A percentile compares a stretch with the other conserved stretches of the same genome.
Evolutionary conservation across 768 basidiomycete species (phyloP).

Genomic region (Pulveroboletus sp.): DNA sequence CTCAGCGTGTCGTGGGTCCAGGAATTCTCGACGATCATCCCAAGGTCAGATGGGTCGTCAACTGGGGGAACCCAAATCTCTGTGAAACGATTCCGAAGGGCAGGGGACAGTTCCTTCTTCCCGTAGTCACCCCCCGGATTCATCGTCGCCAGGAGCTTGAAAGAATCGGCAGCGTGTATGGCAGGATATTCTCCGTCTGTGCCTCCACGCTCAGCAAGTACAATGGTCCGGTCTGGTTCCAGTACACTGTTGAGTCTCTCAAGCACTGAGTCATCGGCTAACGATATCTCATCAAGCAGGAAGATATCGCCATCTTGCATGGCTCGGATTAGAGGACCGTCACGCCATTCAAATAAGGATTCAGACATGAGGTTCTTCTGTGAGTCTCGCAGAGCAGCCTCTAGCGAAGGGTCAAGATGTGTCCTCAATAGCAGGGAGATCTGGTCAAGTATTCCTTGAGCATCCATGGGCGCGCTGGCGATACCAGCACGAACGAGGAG

Average conservation of each 20-base stretch:
- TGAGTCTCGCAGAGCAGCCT: conserved; percentile 36
- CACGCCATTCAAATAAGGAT: conserved; percentile 95
- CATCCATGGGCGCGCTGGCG: conserved; percentile 17
- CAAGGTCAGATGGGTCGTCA: conserved; percentile 64
- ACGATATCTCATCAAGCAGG: conserved; percentile 92
- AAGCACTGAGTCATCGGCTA: conserved; percentile 96
- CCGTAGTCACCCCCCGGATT: conserved; percentile 99
- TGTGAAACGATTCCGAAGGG: conserved; percentile 94
- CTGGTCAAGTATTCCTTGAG: conserved; percentile 23
- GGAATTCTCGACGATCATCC: conserved; percentile 65
- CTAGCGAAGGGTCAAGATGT: conserved; percentile 29
- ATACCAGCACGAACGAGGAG: conserved; percentile 43
- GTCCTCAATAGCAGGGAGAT: conserved; percentile 21
- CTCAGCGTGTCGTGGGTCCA: conserved; percentile 59
- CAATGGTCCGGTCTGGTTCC: conserved; percentile 83
- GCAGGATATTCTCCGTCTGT: conserved; percentile 61
- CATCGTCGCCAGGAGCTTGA: conserved; percentile 96
- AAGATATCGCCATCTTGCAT: conserved; percentile 85
- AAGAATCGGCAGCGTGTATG: conserved; percentile 59
- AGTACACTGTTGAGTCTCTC: conserved; percentile 96
- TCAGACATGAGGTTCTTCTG: conserved; percentile 45
- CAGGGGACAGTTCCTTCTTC: conserved; percentile 97
- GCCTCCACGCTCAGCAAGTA: conserved; percentile 90
- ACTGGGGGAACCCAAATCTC: conserved; percentile 97
- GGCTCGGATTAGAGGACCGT: conserved; percentile 91